Conservation (phyloP, 352 stramenopile genomes). For the Pythium brachiatum region DNA sequence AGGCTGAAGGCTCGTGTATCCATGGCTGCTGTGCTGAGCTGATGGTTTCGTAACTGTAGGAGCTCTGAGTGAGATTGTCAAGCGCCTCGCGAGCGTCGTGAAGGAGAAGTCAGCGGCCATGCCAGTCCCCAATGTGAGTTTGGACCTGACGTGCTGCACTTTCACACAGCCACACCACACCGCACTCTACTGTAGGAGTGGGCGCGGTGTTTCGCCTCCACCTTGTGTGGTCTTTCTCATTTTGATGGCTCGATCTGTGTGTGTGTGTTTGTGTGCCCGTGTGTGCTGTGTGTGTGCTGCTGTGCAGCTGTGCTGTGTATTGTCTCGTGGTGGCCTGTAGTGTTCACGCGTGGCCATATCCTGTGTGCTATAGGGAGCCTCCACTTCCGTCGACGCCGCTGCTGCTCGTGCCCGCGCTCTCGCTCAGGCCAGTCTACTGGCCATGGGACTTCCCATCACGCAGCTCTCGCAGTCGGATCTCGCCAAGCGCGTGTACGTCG, state of each 20-base stretch:
- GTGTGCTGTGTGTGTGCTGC: slow-evolving; percentile 6
- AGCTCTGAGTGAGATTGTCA: slow-evolving; percentile 58
- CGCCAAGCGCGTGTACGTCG: slow-evolving; percentile 71
- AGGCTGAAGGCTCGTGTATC: too few species aligned
- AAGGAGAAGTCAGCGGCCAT: slow-evolving; percentile 53
- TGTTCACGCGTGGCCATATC: slow-evolving; percentile 39
- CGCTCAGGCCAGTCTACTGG: slow-evolving; percentile 67
- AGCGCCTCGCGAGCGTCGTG: slow-evolving; percentile 59
- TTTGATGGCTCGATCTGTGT: neutral
- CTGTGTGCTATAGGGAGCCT: slow-evolving; percentile 37
- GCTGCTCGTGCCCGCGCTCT: slow-evolving; percentile 56
- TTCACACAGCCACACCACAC: neutral
- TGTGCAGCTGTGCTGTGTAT: slow-evolving; percentile 25
- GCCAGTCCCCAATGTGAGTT: slow-evolving; percentile 25
- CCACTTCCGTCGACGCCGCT: slow-evolving; percentile 47
- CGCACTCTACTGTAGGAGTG: neutral
- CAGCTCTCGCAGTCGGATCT: slow-evolving; percentile 60
- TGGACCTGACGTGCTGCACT: neutral
- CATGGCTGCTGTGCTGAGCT: neutral
- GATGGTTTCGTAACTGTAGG: neutral
- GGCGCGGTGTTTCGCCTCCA: neutral
- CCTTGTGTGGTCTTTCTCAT: neutral
- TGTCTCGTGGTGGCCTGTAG: slow-evolving; percentile 9
- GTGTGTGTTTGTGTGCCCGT: slow-evolving; percentile 12
- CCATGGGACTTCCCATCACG: slow-evolving; percentile 46